A percentile compares a stretch with the other conserved stretches of the same genome.
phyloP scores from a whole-genome alignment of 2,329 filamentous ascomycete genomes.

The Phialophora macrospora region DNA sequence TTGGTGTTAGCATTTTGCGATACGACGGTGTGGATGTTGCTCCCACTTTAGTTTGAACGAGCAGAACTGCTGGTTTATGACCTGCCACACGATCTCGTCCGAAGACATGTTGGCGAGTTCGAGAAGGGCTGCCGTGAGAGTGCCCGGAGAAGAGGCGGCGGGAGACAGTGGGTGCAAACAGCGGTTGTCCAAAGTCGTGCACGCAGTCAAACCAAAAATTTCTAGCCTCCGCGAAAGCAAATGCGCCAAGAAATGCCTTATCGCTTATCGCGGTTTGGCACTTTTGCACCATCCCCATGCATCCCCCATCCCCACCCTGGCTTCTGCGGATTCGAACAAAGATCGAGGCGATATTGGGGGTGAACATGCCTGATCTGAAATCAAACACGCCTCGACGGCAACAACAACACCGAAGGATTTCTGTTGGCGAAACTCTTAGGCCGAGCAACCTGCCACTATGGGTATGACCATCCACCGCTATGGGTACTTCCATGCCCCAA shows the following conservation, averaged over 20 bases:
- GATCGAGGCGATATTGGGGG: too few relatives aligned
- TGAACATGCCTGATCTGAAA: background rate
- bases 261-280: slow-evolving; percentile 21
- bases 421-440: too few relatives aligned
- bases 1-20: slow-evolving; percentile 17
- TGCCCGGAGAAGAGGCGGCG: background rate
- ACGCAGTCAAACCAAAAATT: slow-evolving; percentile 19
- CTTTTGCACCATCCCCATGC: background rate
- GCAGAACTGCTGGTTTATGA: slow-evolving; percentile 95
- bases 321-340: too few relatives aligned
- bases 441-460: too few relatives aligned
- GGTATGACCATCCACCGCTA: too few relatives aligned
- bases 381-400: background rate
- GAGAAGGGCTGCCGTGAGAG: background rate
- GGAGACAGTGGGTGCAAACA: background rate
- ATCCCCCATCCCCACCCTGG: too few relatives aligned
- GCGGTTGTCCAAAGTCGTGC: slow-evolving; percentile 5
- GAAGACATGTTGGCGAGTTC: slow-evolving; percentile 67
- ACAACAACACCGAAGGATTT: too few relatives aligned
- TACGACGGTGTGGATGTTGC: background rate
- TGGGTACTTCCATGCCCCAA: too few relatives aligned
- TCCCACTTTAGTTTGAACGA: slow-evolving; percentile 90
- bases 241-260: slow-evolving; percentile 22
- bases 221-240: slow-evolving; percentile 7
- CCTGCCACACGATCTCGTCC: slow-evolving; percentile 96